These are phyloP conservation scores for Cutaneotrichosporon mucoides DNA, from an alignment of 1,284 basidiomycete species.

Conservation along the genomic window DNA sequence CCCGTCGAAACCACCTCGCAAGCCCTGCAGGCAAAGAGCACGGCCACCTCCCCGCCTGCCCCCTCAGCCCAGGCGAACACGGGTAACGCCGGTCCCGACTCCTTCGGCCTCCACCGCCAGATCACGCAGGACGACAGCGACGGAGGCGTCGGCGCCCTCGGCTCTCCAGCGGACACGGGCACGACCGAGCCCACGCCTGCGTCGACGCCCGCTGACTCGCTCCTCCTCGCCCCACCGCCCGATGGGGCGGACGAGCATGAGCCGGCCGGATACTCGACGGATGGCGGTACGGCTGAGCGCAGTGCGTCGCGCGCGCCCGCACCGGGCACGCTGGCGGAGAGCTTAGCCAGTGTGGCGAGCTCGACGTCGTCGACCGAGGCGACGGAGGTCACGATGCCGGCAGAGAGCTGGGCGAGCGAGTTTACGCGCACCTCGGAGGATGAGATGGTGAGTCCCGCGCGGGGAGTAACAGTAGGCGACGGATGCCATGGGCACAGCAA, in stretches of 20 bases:
- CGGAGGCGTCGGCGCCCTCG: not conserved
- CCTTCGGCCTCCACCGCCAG: not conserved
- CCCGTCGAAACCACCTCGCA: constrained; percentile 41
- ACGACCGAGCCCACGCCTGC: constrained; percentile 14
- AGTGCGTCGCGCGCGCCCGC: not conserved
- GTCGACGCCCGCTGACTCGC: constrained; percentile 23
- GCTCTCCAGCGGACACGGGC: constrained; percentile 13
- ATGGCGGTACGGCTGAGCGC: not conserved
- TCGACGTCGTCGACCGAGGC: constrained; percentile 1
- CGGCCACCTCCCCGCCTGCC: not conserved
- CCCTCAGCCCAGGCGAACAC: not conserved
- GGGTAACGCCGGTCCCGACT: not conserved
- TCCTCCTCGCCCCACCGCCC: constrained; percentile 20
- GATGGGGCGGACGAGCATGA: not conserved
- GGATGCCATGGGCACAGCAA: too few species aligned
- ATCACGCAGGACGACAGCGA: constrained; percentile 4
- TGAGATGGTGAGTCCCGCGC: constrained; percentile 12
- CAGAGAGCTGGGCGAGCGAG: constrained; percentile 39
- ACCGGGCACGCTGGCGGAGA: constrained; percentile 10
- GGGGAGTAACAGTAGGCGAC: too few species aligned
- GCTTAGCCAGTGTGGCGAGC: constrained; percentile 7
- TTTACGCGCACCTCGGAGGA: constrained; percentile 13
- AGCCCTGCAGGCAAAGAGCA: constrained; percentile 25
- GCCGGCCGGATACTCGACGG: constrained; percentile 2
- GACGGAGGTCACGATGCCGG: not conserved